Evolutionary conservation across 257 asterid species (phyloP).

Genomic region (Solanum chilense): DNA sequence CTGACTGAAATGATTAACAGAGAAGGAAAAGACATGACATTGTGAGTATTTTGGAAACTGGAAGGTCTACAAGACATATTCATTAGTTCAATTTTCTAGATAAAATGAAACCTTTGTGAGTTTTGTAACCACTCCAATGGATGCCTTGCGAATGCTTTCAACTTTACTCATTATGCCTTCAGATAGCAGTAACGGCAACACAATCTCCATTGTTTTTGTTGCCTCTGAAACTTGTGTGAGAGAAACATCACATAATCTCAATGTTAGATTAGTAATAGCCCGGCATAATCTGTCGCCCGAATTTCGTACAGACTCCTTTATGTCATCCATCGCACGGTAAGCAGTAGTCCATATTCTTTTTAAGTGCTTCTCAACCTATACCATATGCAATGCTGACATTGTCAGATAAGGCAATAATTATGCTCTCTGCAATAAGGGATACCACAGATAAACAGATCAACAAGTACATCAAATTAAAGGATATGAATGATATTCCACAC

Average conservation of each 20-base stretch:
- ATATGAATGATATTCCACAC: neutral
- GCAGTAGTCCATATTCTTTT: constrained; percentile 82
- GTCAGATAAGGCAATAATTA: neutral
- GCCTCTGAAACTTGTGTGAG: constrained; percentile 79
- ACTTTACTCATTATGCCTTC: constrained; percentile 97
- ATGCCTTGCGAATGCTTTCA: constrained; percentile 82
- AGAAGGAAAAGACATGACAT: neutral
- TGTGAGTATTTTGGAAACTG: neutral
- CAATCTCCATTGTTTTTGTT: constrained; percentile 67
- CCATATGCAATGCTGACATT: neutral
- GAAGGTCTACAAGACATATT: neutral
- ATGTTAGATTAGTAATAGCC: constrained; percentile 69
- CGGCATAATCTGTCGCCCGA: constrained; percentile 95
- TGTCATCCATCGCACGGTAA: constrained; percentile 96
- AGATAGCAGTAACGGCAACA: constrained; percentile 73
- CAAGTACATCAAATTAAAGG: neutral
- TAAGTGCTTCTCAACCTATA: constrained; percentile 81
- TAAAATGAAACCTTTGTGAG: constrained; percentile 59
- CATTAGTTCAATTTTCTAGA: neutral
- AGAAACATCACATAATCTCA: constrained; percentile 82
- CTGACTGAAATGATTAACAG: neutral
- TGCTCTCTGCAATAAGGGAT: neutral
- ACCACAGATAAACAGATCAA: neutral
- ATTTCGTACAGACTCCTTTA: constrained; percentile 93
- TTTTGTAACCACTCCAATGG: constrained; percentile 78